A percentile compares a stretch with the other conserved stretches of the same genome.
These are phyloP conservation scores for Tetrahymena malaccensis DNA, from an alignment of 73 alveolate species.

Conservation along the genomic window DNA sequence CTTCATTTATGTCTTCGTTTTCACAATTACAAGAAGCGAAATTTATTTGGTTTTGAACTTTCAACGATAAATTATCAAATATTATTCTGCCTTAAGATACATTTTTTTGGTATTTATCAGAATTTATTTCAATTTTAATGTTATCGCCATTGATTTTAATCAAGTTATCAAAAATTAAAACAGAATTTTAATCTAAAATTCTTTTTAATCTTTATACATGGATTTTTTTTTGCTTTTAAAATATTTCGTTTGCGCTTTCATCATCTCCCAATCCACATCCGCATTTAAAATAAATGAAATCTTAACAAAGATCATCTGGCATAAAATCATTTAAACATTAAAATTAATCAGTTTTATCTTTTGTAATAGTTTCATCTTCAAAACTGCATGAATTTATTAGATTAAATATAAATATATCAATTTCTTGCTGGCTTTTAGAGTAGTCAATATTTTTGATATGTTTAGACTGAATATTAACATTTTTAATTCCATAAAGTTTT, in stretches of 20 bases:
- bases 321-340: neutral
- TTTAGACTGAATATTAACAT: neutral
- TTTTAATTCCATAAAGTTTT: neutral
- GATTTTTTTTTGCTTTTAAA: neutral
- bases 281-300: neutral
- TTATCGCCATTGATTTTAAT: neutral
- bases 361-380: neutral
- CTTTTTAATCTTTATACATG: neutral
- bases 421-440: neutral
- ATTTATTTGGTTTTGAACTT: too few relatives aligned
- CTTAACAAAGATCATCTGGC: neutral
- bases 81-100: neutral
- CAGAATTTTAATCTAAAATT: neutral
- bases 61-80: too few relatives aligned
- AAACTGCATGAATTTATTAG: neutral
- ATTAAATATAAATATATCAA: neutral
- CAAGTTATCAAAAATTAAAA: neutral
- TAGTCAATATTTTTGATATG: too few relatives aligned
- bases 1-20: neutral
- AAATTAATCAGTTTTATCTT: neutral
- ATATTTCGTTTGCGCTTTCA: neutral
- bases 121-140: neutral
- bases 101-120: neutral
- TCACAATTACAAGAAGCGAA: neutral
- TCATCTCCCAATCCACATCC: neutral